Conservation (phyloP, 1,284 basidiomycete genomes). For the Sphaerobolus stellatus region DNA sequence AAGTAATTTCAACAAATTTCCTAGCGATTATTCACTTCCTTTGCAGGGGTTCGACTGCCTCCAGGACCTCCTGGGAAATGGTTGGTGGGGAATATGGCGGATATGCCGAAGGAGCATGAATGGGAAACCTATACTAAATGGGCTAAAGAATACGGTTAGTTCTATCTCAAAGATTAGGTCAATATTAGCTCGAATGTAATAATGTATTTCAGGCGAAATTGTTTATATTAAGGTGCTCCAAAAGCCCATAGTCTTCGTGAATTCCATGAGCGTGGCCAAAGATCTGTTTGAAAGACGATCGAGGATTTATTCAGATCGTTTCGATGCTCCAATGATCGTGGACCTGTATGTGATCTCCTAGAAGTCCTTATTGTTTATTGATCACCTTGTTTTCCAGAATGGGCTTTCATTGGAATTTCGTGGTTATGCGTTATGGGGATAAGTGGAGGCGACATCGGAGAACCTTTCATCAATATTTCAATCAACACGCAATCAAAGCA, state of each 20-base stretch:
- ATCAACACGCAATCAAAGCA: too few relatives aligned
- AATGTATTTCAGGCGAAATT: conserved; percentile 14
- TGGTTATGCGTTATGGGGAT: too few relatives aligned
- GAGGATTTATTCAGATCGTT: neutral
- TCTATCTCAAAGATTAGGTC: neutral
- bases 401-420: too few relatives aligned
- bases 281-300: neutral
- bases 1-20: too few relatives aligned
- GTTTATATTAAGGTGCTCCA: conserved; percentile 15
- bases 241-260: conserved; percentile 7
- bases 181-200: neutral
- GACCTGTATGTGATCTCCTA: conserved; percentile 5
- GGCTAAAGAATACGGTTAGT: conserved; percentile 19
- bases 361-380: neutral
- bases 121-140: conserved; percentile 19
- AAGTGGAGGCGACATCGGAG: too few relatives aligned
- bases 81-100: conserved; percentile 21
- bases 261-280: neutral
- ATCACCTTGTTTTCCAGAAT: too few relatives aligned
- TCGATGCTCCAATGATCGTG: conserved; percentile 6
- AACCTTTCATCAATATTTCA: too few relatives aligned
- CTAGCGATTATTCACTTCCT: too few relatives aligned
- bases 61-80: conserved; percentile 8
- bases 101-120: conserved; percentile 18
- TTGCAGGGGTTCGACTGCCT: neutral